Base-by-base conservation (phyloP, 2,329 filamentous ascomycete species). In the Colletotrichum brevisporum region DNA sequence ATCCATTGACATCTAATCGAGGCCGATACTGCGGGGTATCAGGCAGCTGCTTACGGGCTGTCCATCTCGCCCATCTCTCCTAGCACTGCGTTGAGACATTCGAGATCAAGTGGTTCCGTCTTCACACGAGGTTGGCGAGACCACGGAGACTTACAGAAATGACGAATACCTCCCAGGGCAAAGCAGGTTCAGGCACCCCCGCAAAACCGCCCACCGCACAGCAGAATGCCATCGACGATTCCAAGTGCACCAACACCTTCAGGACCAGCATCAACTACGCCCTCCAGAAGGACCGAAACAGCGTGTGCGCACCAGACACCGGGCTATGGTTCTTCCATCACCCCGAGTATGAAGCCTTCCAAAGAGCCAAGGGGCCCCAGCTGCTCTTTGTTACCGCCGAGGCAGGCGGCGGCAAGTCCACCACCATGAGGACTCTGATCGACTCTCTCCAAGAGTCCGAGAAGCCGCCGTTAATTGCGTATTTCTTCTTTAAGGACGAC, bases 401-500 rank as follows among this genome's bases (percentile, higher is more conserved):
- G 10, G 56, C 56, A 24, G 56, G 56, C n/a, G 56, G 56, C 10
- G 56, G 56, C 5, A 59, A 59, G 12, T 59, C 56, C 3, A 59
- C 56, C 3, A 50, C 43, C 9, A 48, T 59, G 56, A 8, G 43
- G 5, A 59, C 56, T 9, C 43, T 59, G 1, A 36, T 59, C 24
- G 56, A 59, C 4, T 36, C 1, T 0, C 6, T 59, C 2, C 15
- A 59, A 26, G 13, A 26, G 4, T 18, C 26, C 56, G 8, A 39
- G 2, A n/a, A 50, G 27, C 8, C 43, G 8, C 12, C 56, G 24
- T 5, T 50, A 3, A 13, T 50, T 16, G 43, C 43, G 0, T 59
- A 59, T n/a, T 59, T 59, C 45, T 59, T 59, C 4, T 59, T 50
- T 26, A 59, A 59, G 56, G 56, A 59, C 12, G 56, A 59, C 43